Base-by-base conservation (phyloP, 2,329 filamentous ascomycete genomes). In the Hypoxylon sp. region DNA sequence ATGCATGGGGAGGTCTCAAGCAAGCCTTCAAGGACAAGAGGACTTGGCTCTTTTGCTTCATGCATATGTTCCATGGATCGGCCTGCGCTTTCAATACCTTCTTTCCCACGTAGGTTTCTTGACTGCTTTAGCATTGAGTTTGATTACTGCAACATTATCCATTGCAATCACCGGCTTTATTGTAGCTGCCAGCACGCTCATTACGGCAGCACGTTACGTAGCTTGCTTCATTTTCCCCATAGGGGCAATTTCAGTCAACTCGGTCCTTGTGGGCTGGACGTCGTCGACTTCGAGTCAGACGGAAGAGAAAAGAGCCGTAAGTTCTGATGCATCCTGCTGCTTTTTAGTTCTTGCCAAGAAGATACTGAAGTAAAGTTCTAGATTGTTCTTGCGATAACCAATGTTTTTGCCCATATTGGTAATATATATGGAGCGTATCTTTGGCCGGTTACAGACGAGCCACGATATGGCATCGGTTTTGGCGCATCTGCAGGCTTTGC, bases 61-160 rank as follows among this genome's bases (percentile, higher is more conserved):
- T 87, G 85, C 84, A 87, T 70, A 86, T 87, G 74, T 84, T 86
- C 73, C 85, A 88, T 73, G 76, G 87, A 11, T 84, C 83, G 0
- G 84, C 85, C 0, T 85, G 79, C 55, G 79, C 78, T 0, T 82
- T 82, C 70, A 86, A 82, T 65, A 81, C 82, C 0, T 87, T 87
- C 78, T 81, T 81, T 63, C 79, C 80, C 0, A 80, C 78, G 77
- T 80, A 59, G 73, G 76, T 74, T 46, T n/a, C n/a, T 24, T 9
- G 2, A 17, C 37, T 29, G 26, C 44, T 52, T 44, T 22, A 1
- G 8, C 8, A 22, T 22, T 17, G 17, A 44, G 8, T 2, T 6
- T 29, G 26, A 85, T 86, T 47, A 84, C 83, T 0, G 78, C 73
- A 1, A 82, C 83, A 3, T 78, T 85, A 26, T 65, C 77, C 2